Evolutionary conservation across 2,329 filamentous ascomycete species (phyloP).

Genomic region (Fusarium hainanense): DNA sequence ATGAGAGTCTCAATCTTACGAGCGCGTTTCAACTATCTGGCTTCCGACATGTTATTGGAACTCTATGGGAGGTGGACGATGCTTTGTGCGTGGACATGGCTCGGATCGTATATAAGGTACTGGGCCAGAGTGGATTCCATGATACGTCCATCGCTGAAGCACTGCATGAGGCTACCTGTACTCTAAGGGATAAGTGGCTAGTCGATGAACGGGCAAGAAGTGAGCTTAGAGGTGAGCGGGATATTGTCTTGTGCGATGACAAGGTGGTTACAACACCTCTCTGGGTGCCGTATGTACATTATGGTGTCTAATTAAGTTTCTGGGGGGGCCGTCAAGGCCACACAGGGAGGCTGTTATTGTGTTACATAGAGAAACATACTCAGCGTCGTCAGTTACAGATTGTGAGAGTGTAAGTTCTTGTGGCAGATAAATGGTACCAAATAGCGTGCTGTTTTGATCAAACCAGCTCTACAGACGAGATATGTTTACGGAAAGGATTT

Average conservation of each 20-base stretch:
- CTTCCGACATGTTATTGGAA: background rate
- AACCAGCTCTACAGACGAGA: too few relatives aligned
- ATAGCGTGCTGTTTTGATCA: too few relatives aligned
- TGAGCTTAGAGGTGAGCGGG: background rate
- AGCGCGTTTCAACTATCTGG: background rate
- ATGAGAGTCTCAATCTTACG: background rate
- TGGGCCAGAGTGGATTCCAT: background rate
- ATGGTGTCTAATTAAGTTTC: background rate
- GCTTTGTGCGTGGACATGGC: background rate
- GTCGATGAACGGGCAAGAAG: background rate
- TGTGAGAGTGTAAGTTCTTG: too few relatives aligned
- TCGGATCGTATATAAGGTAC: background rate
- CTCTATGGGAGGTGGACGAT: background rate
- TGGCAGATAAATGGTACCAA: too few relatives aligned
- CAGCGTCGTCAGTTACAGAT: too few relatives aligned
- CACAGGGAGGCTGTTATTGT: too few relatives aligned
- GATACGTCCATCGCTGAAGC: background rate
- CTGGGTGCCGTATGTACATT: background rate
- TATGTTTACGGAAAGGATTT: too few relatives aligned
- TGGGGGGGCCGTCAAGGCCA: too few relatives aligned
- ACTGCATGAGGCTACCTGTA: background rate
- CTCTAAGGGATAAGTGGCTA: fast-evolving
- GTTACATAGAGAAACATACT: too few relatives aligned
- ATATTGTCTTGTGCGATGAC: background rate
- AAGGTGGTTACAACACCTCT: background rate